Evolutionary conservation across 225 moss, liverwort and hornwort species (phyloP).

Genomic region (Antitrichia curtipendula): DNA sequence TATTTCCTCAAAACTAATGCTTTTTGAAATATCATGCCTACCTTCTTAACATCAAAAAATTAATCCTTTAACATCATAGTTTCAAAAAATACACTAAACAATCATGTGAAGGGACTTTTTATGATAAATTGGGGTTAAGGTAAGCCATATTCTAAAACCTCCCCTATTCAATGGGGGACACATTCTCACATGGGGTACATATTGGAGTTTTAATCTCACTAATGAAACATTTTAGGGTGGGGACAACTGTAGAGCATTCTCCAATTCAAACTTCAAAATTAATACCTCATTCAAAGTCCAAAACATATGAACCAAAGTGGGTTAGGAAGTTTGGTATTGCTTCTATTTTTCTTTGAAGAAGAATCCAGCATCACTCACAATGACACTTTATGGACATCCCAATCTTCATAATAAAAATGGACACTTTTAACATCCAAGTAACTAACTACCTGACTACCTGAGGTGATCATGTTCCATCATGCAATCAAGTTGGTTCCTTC

Average conservation of each 20-base stretch:
- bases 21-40: background rate
- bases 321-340: rapidly evolving
- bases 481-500: background rate
- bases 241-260: background rate
- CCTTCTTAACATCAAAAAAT: background rate
- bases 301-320: background rate
- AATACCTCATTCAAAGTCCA: background rate
- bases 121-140: background rate
- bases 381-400: background rate
- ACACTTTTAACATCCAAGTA: background rate
- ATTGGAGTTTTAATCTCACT: background rate
- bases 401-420: background rate
- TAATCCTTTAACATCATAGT: background rate
- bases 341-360: background rate
- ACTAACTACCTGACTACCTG: background rate
- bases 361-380: background rate
- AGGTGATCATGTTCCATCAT: background rate
- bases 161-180: background rate
- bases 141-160: background rate
- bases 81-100: background rate
- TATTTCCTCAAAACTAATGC: background rate
- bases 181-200: too few species aligned
- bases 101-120: background rate
- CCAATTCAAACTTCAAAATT: background rate
- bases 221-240: background rate